Percentiles rank a stretch among this genome's conserved stretches.
These are phyloP conservation scores for Nakazawaea wickerhamii DNA, from an alignment of 805 yeast genomes.

Conservation along the genomic window DNA sequence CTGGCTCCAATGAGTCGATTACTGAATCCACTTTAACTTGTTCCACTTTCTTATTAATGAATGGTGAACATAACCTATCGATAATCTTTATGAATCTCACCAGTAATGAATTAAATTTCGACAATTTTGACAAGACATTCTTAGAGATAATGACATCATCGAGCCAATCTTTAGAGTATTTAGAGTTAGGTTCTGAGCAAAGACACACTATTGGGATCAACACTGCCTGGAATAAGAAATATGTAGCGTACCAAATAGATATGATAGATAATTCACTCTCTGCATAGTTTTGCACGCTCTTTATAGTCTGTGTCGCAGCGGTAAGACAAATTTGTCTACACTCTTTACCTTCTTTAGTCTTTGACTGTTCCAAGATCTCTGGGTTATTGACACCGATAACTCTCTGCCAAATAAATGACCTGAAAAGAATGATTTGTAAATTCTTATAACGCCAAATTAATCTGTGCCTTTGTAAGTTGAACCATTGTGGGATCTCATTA, in stretches of 20 bases:
- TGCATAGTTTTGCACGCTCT: constrained; percentile 40
- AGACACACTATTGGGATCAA: constrained; percentile 51
- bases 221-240: constrained; percentile 58
- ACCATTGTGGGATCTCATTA: constrained; percentile 41
- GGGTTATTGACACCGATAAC: constrained; percentile 34
- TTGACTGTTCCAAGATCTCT: constrained; percentile 25
- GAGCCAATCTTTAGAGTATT: constrained; percentile 39
- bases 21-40: constrained; percentile 1
- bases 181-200: constrained; percentile 39
- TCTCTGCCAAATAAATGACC: constrained; percentile 54
- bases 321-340: constrained; percentile 46
- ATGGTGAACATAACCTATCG: constrained; percentile 30
- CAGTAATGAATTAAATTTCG: constrained; percentile 41
- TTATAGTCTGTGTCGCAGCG: constrained; percentile 47
- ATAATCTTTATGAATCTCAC: constrained; percentile 39
- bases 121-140: constrained; percentile 29
- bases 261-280: constrained; percentile 35
- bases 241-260: constrained; percentile 59
- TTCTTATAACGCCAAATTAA: constrained; percentile 56
- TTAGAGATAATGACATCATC: constrained; percentile 38
- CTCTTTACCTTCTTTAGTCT: constrained; percentile 38
- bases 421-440: constrained; percentile 46
- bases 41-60: constrained; percentile 5
- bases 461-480: constrained; percentile 45
- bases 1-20: neutral